phyloP scores from a whole-genome alignment of 1,284 basidiomycete genomes.

The Xerocomus amazonicus region DNA sequence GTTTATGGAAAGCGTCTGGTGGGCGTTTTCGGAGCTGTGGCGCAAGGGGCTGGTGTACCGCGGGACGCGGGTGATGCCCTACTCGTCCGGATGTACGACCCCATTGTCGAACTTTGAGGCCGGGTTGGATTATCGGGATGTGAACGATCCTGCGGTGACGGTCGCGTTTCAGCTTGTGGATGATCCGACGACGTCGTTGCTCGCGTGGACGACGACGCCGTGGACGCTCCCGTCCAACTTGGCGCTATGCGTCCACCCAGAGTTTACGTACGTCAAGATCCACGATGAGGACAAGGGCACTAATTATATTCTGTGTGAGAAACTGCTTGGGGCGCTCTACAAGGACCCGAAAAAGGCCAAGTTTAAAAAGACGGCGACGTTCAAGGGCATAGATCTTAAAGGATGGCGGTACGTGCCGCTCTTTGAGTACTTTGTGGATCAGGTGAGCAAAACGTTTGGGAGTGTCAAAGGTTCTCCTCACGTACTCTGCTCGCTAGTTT shows the following conservation, averaged over 20 bases:
- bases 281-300: slow-evolving; percentile 85
- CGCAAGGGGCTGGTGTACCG: slow-evolving; percentile 94
- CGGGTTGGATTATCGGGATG: slow-evolving; percentile 89
- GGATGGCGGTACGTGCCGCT: slow-evolving; percentile 96
- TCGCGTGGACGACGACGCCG: slow-evolving; percentile 99
- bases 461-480: neutral
- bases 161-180: slow-evolving; percentile 92
- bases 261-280: slow-evolving; percentile 96
- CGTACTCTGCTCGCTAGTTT: slow-evolving; percentile 48
- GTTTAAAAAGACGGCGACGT: slow-evolving; percentile 87
- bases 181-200: slow-evolving; percentile 85
- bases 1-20: slow-evolving; percentile 99
- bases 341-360: slow-evolving; percentile 98
- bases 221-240: slow-evolving; percentile 98
- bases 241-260: slow-evolving; percentile 93
- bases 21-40: slow-evolving; percentile 96
- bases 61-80: slow-evolving; percentile 96
- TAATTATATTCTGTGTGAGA: slow-evolving; percentile 93
- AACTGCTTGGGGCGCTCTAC: slow-evolving; percentile 86
- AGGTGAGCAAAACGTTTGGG: slow-evolving; percentile 46
- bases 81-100: slow-evolving; percentile 95
- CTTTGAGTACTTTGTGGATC: slow-evolving; percentile 95
- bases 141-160: slow-evolving; percentile 96
- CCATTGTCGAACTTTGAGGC: slow-evolving; percentile 99
- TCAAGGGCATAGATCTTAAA: slow-evolving; percentile 89